Evolutionary conservation across 73 alveolate genomes (phyloP).

Genomic region (Tetrahymena malaccensis): DNA sequence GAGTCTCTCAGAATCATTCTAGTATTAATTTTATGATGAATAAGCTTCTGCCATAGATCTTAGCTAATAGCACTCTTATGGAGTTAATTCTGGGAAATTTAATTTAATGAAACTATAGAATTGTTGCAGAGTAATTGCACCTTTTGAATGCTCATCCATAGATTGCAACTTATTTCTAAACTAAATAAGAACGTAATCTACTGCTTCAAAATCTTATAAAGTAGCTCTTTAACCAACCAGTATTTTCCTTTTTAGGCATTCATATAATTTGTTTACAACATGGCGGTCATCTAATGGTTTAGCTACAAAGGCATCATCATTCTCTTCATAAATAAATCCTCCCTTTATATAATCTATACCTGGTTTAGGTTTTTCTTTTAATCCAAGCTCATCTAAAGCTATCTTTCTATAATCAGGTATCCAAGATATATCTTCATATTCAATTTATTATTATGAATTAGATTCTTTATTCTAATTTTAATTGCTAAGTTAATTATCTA

Average conservation of each 20-base stretch:
- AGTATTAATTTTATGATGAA: neutral
- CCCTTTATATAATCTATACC: neutral
- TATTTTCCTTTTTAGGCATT: neutral
- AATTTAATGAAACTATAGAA: neutral
- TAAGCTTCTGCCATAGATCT: neutral
- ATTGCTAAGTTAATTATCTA: neutral
- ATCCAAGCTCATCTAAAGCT: neutral
- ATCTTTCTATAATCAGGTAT: neutral
- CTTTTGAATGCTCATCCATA: neutral
- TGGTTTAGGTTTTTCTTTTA: neutral
- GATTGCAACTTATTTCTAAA: neutral
- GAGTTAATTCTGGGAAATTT: neutral
- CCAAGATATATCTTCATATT: neutral
- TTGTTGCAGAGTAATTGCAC: neutral
- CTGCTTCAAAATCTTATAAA: neutral
- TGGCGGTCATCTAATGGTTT: neutral
- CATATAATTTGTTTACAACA: neutral
- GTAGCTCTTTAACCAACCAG: neutral
- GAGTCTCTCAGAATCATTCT: neutral
- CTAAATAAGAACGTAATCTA: neutral
- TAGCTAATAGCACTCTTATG: neutral
- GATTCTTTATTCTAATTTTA: too few species aligned
- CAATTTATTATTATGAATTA: neutral
- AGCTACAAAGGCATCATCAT: neutral
- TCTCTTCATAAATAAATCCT: neutral